phyloP scores from a whole-genome alignment of 768 basidiomycete genomes.

The Auricularia auricula-judae region DNA sequence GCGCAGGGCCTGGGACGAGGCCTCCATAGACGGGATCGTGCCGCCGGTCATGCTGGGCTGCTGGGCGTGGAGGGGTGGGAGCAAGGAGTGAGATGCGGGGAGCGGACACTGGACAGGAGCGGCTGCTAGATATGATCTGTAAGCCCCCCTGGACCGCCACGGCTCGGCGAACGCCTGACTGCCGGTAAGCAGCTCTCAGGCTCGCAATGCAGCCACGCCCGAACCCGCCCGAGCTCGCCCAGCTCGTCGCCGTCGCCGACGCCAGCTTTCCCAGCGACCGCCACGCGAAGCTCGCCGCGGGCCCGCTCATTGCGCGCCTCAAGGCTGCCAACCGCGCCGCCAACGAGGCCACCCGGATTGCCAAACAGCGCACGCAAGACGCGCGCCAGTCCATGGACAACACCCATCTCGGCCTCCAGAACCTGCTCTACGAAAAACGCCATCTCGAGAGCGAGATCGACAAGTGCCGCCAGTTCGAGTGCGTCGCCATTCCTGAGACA shows the following conservation, averaged over 20 bases:
- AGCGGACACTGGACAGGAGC: neutral
- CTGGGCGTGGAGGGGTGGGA: slow-evolving; percentile 9
- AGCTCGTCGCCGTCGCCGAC: neutral
- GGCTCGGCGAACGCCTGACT: neutral
- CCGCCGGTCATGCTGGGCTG: slow-evolving; percentile 40
- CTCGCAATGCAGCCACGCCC: neutral
- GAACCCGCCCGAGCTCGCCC: neutral
- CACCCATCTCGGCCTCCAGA: slow-evolving; percentile 76
- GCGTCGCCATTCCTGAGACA: slow-evolving; percentile 19
- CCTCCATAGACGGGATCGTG: slow-evolving; percentile 86
- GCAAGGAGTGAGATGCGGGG: neutral
- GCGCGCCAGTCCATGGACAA: slow-evolving; percentile 86
- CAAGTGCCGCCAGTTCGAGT: slow-evolving; percentile 89
- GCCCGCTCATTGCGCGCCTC: slow-evolving; percentile 68
- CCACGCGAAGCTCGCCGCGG: slow-evolving; percentile 40
- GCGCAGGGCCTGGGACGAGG: slow-evolving; percentile 55
- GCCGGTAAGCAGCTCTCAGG: neutral
- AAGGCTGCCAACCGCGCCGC: slow-evolving; percentile 69
- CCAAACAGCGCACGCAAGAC: slow-evolving; percentile 56
- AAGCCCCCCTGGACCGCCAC: neutral
- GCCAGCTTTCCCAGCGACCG: neutral
- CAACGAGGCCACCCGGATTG: slow-evolving; percentile 53
- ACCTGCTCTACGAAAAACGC: slow-evolving; percentile 78
- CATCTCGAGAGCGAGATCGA: slow-evolving; percentile 88
- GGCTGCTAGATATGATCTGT: neutral